Evolutionary conservation across 805 yeast genomes (phyloP), one percentile per base, ranked within the genome.

Genomic region (Ogataea methylovora): DNA sequence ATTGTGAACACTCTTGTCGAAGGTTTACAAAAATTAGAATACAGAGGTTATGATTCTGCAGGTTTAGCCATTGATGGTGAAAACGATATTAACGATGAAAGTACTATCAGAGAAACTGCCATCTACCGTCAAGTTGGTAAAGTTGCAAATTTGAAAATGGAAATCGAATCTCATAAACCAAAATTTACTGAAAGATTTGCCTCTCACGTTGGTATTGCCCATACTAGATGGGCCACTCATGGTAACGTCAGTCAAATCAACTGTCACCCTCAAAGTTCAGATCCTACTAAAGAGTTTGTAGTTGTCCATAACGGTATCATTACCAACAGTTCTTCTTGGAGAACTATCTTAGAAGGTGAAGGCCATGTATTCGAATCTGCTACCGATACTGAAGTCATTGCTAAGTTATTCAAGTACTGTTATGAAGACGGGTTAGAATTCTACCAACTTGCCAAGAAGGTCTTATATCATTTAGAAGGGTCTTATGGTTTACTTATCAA

Each of bases 211-310:
- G 98, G 95, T 56, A 92, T 92, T 58, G 97, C 98, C 17, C 99
- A 92, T 64, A 92, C 99, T 11, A 84, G 99, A 69, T 92, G 99
- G 99, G 99, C 99, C 33, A 92, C 99, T 25, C 99, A 92, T 61
- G 99, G 99, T 61, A 84, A 79, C 51, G 97, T 97, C 38, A 77
- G 76, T 45, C 76, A 71, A 42, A 49, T 60, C 41, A 92, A 92
- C 69, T 92, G 97, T 58, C 99, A 92, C 60, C 99, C 99, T 32
- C 97, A 90, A 57, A 69, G 90, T 44, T 85, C 96, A 1, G 98
- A 86, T 58, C 71, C 74, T 8, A 61, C 62, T 30, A 81, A 82
- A 48, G 95, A 88, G 60, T 92, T 92, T 51, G 76, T 85, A 29
- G 79, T 92, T 44, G 97, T 92, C 34, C 99, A 92, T 69, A 92